Evolutionary conservation across 2,329 filamentous ascomycete genomes (phyloP), one percentile per base, ranked within the genome.

Genomic region (Tolypocladium nubicola): DNA sequence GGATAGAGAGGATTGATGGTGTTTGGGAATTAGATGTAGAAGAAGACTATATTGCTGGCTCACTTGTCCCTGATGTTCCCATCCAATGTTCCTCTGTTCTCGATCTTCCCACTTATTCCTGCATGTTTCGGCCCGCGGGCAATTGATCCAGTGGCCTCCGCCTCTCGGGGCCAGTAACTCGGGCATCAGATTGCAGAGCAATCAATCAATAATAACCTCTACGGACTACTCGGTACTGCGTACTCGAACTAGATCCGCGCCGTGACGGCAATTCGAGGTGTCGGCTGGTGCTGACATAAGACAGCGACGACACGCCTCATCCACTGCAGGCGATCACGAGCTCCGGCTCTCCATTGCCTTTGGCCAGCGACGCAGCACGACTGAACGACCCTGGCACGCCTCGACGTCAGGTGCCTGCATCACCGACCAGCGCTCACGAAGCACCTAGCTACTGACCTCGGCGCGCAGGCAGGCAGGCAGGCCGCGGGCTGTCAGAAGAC

Each of bases 381-480:
- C 47, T 9, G 5, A 35, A n/a, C 1, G 30, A 35, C 10, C 30
- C 30, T 50, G 47, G 26, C 30, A 50, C 26, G 47, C 30, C 43
- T 52, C 54, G 49, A 57, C 49, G 60, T 63, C 60, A 63, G 61
- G 56, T 60, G 60, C 53, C 30, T 39, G 57, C 54, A 59, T 59
- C 57, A 59, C 35, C 57, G 40, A 54, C 40, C 53, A 19, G 26
- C 33, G 43, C 26, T 5, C 26, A 30, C 26, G 26, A 30, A 30
- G 26, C 26, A 30, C 26, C 26, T 30, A 30, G 26, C 47, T 21
- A 52, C 47, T 21, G 47, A 52, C 47, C 30, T 8, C 47, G 19
- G 11, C 47, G 30, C 23, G 19, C 9, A 33, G 19, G 30, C 30
- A 50, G 19, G 30, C 30, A 50, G 47, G 30, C 47, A 11, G 47